Base-by-base conservation (phyloP, 139 green algal species). In the Coccomyxa sp. region DNA sequence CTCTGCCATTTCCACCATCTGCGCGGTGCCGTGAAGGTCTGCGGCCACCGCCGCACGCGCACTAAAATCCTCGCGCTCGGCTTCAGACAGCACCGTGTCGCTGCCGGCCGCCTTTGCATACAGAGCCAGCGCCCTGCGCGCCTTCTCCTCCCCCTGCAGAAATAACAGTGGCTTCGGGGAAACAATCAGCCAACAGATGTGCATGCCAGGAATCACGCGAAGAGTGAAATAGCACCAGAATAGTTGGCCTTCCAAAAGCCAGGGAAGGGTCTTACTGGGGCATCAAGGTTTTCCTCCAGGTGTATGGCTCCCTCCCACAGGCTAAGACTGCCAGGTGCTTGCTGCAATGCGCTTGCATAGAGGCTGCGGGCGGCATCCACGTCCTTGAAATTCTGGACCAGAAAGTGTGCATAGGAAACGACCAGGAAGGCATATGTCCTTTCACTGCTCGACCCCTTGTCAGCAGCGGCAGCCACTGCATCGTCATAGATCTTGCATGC, bases 251-350 rank as follows among this genome's bases (percentile, higher is more conserved):
- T 25, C 63, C 10, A 9, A 28, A 25, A 71, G 63, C 63, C 7
- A 25, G 18, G 9, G 7, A 21, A 71, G 18, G 63, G 63, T 25
- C 71, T 31, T n/a, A 77, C 71, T n/a, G 68, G 60, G 0, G 82
- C 89, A 45, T 75, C 81, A 13, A 85, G 18, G 15, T 66, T 75
- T 85, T 93, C 88, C 86, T 96, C 93, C 81, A 95, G 90, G 25
- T 86, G 82, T 1, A 96, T 87, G 27, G 91, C 88, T 0, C 85
- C 93, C 83, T 96, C 89, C 91, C 92, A 95, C 28, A 96, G 80
- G 18, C 75, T 71, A 18, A 87, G 81, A 25, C 84, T 86, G 68
- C 71, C 57, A 10, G 90, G 86, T 17, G 31, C 58, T 1, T 86
- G 78, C 12, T 81, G 79, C 17, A 96, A 67, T 12, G 88, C 92